A percentile compares a stretch with the other conserved stretches of the same genome.
Evolutionary conservation across 164 flowering plant genomes (phyloP).

Genomic region (Buxus sempervirens): DNA sequence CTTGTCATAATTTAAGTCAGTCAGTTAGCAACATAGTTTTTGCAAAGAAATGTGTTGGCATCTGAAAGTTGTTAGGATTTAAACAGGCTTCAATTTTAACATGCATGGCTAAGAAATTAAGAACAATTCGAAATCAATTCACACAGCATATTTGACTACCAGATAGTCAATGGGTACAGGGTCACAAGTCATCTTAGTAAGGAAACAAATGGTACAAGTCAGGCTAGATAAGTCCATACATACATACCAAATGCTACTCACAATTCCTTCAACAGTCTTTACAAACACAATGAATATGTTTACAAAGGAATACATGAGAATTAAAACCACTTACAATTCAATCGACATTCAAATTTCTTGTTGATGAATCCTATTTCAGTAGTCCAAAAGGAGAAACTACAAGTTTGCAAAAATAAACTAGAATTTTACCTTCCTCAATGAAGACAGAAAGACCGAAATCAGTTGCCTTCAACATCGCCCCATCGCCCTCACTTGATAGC

Average conservation of each 20-base stretch:
- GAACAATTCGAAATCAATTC: not conserved
- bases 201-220: too few relatives aligned
- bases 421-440: conserved; percentile 73
- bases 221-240: too few relatives aligned
- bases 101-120: not conserved
- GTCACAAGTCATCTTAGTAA: too few relatives aligned
- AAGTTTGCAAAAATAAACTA: not conserved
- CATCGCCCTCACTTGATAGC: conserved; percentile 67
- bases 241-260: too few relatives aligned
- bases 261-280: not conserved
- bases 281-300: too few relatives aligned
- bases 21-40: not conserved
- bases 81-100: not conserved
- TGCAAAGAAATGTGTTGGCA: not conserved
- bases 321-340: not conserved
- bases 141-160: not conserved
- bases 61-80: not conserved
- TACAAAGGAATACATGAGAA: not conserved
- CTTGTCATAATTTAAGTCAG: too few relatives aligned
- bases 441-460: conserved; percentile 95
- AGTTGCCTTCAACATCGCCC: conserved; percentile 75
- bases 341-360: not conserved
- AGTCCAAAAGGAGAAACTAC: not conserved
- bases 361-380: not conserved
- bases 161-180: not conserved